phyloP scores from a whole-genome alignment of 768 basidiomycete genomes.

The Leccinum longicurvipes region DNA sequence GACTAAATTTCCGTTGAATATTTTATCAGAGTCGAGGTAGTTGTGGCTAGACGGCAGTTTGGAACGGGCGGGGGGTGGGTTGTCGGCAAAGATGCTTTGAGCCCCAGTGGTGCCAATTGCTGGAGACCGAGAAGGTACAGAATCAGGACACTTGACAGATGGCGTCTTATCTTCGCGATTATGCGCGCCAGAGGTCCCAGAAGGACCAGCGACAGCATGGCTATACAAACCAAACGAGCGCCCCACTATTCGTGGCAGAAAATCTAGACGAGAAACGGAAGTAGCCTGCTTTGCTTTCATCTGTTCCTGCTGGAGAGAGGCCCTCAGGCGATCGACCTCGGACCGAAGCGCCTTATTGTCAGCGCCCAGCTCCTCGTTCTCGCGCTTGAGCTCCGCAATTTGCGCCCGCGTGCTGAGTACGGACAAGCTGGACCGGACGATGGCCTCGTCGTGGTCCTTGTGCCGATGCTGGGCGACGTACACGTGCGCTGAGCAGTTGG shows the following conservation, averaged over 20 bases:
- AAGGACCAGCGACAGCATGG: conserved; percentile 26
- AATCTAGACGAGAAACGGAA: neutral
- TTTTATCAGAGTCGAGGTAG: conserved; percentile 9
- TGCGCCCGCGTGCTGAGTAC: conserved; percentile 43
- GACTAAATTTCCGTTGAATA: too few species aligned
- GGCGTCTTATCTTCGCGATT: neutral
- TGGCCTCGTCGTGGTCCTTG: conserved; percentile 27
- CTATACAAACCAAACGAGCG: conserved; percentile 8
- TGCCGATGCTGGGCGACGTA: conserved; percentile 37
- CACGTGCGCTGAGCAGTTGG: conserved; percentile 57
- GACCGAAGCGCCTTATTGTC: conserved; percentile 29
- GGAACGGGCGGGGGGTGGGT: conserved; percentile 22
- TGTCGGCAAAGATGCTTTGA: conserved; percentile 25
- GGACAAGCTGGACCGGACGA: conserved; percentile 50
- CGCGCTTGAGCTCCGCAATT: conserved; percentile 35
- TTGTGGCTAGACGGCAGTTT: conserved; percentile 4
- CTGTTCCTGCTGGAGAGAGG: conserved; percentile 12
- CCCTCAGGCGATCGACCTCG: conserved; percentile 20
- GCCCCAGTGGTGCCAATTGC: conserved; percentile 7
- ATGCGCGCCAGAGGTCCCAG: neutral
- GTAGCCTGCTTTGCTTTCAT: neutral
- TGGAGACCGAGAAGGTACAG: neutral
- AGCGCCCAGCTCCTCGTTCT: conserved; percentile 23
- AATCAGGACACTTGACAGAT: neutral
- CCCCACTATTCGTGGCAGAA: neutral